A percentile compares a stretch with the other conserved stretches of the same genome.
Conservation (phyloP, 164 flowering plant species). For the Houttuynia cordata region DNA sequence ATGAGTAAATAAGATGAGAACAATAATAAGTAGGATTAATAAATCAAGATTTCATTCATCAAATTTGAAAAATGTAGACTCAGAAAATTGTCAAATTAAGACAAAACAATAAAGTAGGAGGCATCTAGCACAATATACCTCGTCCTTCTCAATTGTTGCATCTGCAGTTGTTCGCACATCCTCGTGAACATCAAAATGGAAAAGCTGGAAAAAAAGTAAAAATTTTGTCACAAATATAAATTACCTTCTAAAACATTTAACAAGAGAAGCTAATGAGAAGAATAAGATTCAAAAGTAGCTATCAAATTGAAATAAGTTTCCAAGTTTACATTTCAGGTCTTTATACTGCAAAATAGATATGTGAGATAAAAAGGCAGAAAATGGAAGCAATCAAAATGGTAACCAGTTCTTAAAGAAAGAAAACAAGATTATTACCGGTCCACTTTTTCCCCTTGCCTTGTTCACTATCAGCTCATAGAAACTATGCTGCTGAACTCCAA, state of each 20-base stretch:
- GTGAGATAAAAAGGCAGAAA: background rate
- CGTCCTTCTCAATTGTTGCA: conserved; percentile 96
- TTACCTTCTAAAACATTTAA: too few relatives aligned
- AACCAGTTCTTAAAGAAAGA: too few relatives aligned
- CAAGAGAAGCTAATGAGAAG: background rate
- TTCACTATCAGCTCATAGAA: conserved; percentile 87
- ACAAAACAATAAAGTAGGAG: background rate
- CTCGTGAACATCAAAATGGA: conserved; percentile 98
- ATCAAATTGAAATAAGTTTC: background rate
- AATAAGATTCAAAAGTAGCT: background rate
- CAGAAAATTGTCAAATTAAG: too few relatives aligned
- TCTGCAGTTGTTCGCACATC: conserved; percentile 96
- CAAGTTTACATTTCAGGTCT: background rate
- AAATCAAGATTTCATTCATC: too few relatives aligned
- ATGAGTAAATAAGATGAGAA: conserved; percentile 2
- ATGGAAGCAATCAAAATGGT: too few relatives aligned
- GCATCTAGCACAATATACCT: conserved; percentile 34
- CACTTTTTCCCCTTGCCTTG: conserved; percentile 99
- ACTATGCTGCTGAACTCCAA: conserved; percentile 78
- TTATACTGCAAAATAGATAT: too few relatives aligned
- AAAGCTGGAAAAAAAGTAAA: conserved; percentile 41
- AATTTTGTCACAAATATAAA: background rate
- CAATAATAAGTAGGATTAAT: background rate
- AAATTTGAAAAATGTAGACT: too few relatives aligned
- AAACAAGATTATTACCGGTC: conserved; percentile 57